phyloP scores from a whole-genome alignment of 192 early-diverging fungal species.

The Coemansia interrupta region DNA sequence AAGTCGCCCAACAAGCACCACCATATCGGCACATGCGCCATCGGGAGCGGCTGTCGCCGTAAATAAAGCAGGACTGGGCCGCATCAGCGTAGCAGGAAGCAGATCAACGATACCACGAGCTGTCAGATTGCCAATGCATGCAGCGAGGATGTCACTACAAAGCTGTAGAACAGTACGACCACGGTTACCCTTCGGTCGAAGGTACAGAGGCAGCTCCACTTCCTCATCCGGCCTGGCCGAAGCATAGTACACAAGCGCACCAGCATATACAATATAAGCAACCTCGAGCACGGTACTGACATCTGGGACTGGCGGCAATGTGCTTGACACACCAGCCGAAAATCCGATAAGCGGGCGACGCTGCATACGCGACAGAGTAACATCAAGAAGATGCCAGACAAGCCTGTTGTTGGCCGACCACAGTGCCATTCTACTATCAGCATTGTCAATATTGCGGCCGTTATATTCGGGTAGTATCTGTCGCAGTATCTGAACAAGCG shows the following conservation, averaged over 20 bases:
- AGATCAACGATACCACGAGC: not conserved
- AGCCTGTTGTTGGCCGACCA: slow-evolving; percentile 26
- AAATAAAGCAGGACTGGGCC: slow-evolving; percentile 10
- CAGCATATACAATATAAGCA: slow-evolving; percentile 28
- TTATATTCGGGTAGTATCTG: slow-evolving; percentile 20
- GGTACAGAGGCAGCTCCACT: slow-evolving; percentile 9
- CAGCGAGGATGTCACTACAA: slow-evolving; percentile 21
- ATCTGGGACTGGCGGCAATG: not conserved
- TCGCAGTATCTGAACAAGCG: slow-evolving; percentile 6
- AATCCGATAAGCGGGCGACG: not conserved
- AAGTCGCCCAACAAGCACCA: slow-evolving; percentile 12
- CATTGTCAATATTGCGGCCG: not conserved
- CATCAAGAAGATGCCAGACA: slow-evolving; percentile 29
- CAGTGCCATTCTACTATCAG: not conserved
- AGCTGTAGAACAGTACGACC: slow-evolving; percentile 23
- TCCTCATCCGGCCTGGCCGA: not conserved
- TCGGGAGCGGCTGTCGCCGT: not conserved
- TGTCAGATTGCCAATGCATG: slow-evolving; percentile 16
- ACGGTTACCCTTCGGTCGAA: slow-evolving; percentile 8
- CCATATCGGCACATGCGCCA: not conserved
- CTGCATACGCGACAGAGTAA: slow-evolving; percentile 16
- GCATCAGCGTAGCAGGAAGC: slow-evolving; percentile 14
- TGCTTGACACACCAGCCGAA: not conserved
- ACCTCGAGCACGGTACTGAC: slow-evolving; percentile 6
- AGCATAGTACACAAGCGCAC: slow-evolving; percentile 14